Evolutionary conservation across 2,329 filamentous ascomycete species (phyloP).

Genomic region (Dryadomyces sulphureus): DNA sequence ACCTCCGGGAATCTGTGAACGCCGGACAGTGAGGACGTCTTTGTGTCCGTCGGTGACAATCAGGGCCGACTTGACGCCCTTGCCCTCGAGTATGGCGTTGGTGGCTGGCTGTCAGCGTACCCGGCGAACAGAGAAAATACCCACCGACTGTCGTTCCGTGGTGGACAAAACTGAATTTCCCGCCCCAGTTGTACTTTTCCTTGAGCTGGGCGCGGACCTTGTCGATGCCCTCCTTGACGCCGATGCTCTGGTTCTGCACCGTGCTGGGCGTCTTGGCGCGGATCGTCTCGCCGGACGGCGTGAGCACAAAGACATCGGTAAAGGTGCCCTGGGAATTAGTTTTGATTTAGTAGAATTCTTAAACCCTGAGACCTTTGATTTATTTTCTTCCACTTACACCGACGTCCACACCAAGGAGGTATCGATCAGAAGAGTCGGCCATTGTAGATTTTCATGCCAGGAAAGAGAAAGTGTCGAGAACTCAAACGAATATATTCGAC

Average conservation of each 20-base stretch:
- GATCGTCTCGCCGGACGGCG: conserved; percentile 25
- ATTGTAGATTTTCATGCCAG: too few species aligned
- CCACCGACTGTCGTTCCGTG: conserved; percentile 30
- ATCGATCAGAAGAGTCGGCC: not conserved
- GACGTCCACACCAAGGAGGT: not conserved
- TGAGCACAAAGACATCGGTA: conserved; percentile 31
- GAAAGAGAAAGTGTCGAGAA: too few species aligned
- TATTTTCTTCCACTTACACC: too few species aligned
- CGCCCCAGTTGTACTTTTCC: conserved; percentile 23
- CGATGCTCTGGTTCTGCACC: conserved; percentile 28
- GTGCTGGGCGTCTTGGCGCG: conserved; percentile 31
- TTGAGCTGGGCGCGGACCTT: conserved; percentile 24
- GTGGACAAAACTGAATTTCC: conserved; percentile 31
- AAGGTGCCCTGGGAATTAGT: conserved; percentile 28
- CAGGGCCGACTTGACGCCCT: conserved; percentile 29
- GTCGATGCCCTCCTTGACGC: conserved; percentile 27
- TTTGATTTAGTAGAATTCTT: too few species aligned
- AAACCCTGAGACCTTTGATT: too few species aligned
- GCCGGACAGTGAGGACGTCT: conserved; percentile 28
- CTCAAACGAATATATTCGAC: too few species aligned
- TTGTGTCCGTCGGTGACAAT: conserved; percentile 33
- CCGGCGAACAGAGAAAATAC: not conserved
- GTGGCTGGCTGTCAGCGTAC: conserved; percentile 15
- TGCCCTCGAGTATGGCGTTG: conserved; percentile 33
- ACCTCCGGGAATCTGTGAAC: conserved; percentile 35